phyloP scores from a whole-genome alignment of 768 basidiomycete species.

The Ramaria rubella region DNA sequence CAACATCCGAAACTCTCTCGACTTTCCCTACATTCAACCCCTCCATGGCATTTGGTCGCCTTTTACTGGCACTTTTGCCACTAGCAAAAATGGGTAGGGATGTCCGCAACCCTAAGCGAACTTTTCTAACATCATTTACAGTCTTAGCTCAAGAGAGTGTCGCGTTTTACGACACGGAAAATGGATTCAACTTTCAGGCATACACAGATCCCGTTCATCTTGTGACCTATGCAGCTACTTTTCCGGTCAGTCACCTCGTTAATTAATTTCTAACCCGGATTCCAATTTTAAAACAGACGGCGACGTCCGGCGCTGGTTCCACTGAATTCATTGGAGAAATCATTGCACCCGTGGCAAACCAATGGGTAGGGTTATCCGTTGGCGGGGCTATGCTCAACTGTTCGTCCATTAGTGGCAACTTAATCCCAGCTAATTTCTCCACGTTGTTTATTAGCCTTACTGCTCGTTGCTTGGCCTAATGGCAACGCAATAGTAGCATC shows the following conservation, averaged over 20 bases:
- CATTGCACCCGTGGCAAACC: slow-evolving; percentile 45
- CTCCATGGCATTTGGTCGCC: slow-evolving; percentile 1
- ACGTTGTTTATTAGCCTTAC: slow-evolving; percentile 24
- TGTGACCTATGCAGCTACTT: slow-evolving; percentile 42
- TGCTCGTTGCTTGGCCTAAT: slow-evolving; percentile 58
- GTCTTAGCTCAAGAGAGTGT: slow-evolving; percentile 9
- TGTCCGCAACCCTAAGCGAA: neutral
- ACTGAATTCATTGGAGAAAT: slow-evolving; percentile 60
- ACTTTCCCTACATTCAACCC: too few relatives aligned
- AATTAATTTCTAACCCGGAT: neutral
- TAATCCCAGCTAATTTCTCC: neutral
- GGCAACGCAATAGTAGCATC: slow-evolving; percentile 46
- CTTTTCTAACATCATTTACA: neutral
- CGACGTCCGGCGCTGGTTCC: slow-evolving; percentile 31
- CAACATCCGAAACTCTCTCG: too few relatives aligned
- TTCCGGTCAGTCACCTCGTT: slow-evolving; percentile 27
- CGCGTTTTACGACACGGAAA: slow-evolving; percentile 35
- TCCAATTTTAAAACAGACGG: slow-evolving; percentile 16
- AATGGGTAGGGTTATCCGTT: slow-evolving; percentile 35
- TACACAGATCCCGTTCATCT: slow-evolving; percentile 26
- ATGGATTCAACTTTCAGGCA: slow-evolving; percentile 47
- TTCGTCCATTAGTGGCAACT: neutral
- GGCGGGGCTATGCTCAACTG: neutral
- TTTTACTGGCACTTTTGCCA: neutral
- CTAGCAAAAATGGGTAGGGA: neutral